phyloP scores from a whole-genome alignment of 1,139 yeast genomes.

The Diutina neorugosa region DNA sequence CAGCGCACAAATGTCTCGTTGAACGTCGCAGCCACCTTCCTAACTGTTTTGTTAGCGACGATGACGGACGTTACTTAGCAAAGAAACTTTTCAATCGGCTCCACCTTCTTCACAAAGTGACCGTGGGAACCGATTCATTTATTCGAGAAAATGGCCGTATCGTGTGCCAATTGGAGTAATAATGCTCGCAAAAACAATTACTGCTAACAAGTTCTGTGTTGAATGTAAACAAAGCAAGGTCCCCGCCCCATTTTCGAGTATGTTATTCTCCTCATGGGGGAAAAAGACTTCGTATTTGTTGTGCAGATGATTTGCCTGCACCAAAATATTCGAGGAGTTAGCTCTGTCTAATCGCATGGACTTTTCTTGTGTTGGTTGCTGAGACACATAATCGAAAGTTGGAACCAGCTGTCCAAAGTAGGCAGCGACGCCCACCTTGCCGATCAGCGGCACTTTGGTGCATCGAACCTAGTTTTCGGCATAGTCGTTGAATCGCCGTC shows the following conservation, averaged over 20 bases:
- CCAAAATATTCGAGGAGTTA: too few relatives aligned
- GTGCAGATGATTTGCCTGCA: background rate
- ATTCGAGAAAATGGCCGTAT: background rate
- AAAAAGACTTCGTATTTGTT: background rate
- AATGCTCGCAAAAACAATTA: background rate
- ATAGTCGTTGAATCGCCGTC: background rate
- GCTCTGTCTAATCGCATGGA: too few relatives aligned
- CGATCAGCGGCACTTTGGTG: background rate
- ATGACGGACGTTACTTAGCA: background rate
- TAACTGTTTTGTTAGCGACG: background rate
- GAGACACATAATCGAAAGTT: too few relatives aligned
- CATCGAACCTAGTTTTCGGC: background rate
- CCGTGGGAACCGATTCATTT: background rate
- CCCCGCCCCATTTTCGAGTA: background rate
- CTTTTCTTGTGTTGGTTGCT: too few relatives aligned
- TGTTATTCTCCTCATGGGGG: background rate
- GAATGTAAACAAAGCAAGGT: background rate
- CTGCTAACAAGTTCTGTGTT: background rate
- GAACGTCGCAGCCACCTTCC: background rate
- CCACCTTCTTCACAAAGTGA: background rate
- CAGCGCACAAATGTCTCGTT: background rate
- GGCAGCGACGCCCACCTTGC: background rate
- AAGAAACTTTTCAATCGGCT: background rate
- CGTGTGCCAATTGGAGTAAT: background rate
- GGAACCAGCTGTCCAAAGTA: background rate